phyloP scores from a whole-genome alignment of 2,329 filamentous ascomycete genomes.

The Neonectria neomacrospora region DNA sequence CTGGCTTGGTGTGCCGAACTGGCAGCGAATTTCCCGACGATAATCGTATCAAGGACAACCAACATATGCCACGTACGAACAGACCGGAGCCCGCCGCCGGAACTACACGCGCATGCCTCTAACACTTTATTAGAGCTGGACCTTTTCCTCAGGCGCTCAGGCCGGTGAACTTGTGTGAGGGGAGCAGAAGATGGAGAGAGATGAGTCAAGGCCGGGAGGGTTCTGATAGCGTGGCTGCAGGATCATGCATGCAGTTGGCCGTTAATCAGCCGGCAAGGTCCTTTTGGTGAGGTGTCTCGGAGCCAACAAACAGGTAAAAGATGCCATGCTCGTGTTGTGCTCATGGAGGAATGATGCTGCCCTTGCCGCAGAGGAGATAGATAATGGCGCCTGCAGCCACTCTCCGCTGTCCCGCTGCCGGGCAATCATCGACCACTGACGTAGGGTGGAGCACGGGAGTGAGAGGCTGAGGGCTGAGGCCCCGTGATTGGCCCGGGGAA shows the following conservation, averaged over 20 bases:
- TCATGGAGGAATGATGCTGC: neutral
- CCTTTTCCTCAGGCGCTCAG: neutral
- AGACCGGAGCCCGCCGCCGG: neutral
- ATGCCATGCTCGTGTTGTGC: neutral
- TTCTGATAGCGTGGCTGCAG: neutral
- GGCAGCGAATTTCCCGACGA: neutral
- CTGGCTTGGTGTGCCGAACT: neutral
- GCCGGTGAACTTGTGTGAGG: neutral
- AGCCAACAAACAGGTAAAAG: neutral
- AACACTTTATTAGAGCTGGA: neutral
- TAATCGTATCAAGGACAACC: neutral
- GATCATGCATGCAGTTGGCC: neutral
- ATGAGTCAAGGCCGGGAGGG: slow-evolving; percentile 12
- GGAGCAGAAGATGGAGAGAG: neutral
- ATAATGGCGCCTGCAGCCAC: slow-evolving; percentile 30
- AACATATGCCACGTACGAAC: neutral
- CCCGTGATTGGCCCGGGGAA: slow-evolving; percentile 30
- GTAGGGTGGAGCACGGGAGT: slow-evolving; percentile 28
- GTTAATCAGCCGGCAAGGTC: neutral
- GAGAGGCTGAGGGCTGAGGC: slow-evolving; percentile 17
- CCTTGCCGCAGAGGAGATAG: neutral
- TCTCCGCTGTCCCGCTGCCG: slow-evolving; percentile 21
- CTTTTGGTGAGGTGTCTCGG: neutral
- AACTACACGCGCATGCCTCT: no score
- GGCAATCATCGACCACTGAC: slow-evolving; percentile 11